Percentiles rank a stretch among this genome's conserved stretches.
phyloP scores from a whole-genome alignment of 2,329 filamentous ascomycete species.

The Furcasterigmium furcatum region DNA sequence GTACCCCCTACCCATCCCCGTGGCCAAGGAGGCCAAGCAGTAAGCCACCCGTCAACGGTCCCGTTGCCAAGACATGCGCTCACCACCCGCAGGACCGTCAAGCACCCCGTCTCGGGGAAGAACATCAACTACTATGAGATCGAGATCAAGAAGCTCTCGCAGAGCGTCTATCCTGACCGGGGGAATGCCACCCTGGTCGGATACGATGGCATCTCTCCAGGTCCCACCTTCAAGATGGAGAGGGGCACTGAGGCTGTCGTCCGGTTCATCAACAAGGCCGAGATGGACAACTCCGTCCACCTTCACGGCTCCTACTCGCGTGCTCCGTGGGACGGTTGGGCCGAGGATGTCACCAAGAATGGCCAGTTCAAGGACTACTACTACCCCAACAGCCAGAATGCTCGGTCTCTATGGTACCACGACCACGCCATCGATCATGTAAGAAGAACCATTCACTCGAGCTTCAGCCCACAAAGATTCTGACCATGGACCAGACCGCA shows the following conservation, averaged over 20 bases:
- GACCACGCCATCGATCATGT: conserved; percentile 35
- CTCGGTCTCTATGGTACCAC: conserved; percentile 56
- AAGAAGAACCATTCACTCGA: conserved; percentile 3
- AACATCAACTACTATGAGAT: conserved; percentile 24
- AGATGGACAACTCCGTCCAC: conserved; percentile 42
- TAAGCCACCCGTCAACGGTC: conserved; percentile 6
- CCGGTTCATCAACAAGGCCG: conserved; percentile 46
- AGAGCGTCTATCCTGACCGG: conserved; percentile 17
- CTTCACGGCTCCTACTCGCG: conserved; percentile 51
- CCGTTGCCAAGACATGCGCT: conserved; percentile 14
- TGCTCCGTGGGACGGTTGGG: conserved; percentile 45
- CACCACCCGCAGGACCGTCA: conserved; percentile 8
- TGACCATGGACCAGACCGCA: conserved; percentile 35
- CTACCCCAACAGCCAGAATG: conserved; percentile 53
- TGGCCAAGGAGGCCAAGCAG: background rate
- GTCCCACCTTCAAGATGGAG: conserved; percentile 43
- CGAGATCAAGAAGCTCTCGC: conserved; percentile 17
- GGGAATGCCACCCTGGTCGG: conserved; percentile 23
- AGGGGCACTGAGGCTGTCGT: conserved; percentile 44
- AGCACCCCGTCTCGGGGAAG: conserved; percentile 24
- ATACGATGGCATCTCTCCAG: conserved; percentile 46
- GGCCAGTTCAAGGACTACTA: conserved; percentile 61
- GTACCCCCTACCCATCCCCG: conserved; percentile 8
- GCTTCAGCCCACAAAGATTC: background rate
- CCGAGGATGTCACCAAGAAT: conserved; percentile 44